Percentiles rank a stretch among this genome's conserved stretches.
These are phyloP conservation scores for Puccinia novopanici DNA, from an alignment of 1,284 basidiomycete genomes.

Conservation along the genomic window DNA sequence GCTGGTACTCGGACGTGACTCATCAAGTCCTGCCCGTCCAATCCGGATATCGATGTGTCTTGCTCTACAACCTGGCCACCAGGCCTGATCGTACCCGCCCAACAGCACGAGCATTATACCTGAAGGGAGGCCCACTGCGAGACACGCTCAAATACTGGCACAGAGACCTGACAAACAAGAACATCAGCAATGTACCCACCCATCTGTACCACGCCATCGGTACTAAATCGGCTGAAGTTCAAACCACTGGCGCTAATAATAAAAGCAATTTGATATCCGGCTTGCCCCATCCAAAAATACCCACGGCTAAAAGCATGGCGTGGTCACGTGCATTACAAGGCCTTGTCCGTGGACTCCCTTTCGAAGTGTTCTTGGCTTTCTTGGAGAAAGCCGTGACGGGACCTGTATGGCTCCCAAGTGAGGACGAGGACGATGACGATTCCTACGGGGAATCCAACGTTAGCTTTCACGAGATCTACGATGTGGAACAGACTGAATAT, in stretches of 20 bases:
- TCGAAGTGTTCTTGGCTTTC: not conserved
- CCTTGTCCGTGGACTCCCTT: not conserved
- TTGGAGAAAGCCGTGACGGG: not conserved
- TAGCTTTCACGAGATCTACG: not conserved
- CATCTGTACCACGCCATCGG: not conserved
- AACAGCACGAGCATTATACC: not conserved
- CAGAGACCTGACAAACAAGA: not conserved
- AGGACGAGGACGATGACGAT: not conserved
- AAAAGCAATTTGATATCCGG: too few species aligned
- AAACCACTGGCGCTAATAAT: not conserved
- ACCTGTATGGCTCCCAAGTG: not conserved
- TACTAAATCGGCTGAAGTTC: not conserved
- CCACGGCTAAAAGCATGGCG: not conserved
- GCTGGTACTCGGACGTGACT: constrained; percentile 52
- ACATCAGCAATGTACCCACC: not conserved
- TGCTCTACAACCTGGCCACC: constrained; percentile 44
- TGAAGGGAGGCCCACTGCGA: not conserved
- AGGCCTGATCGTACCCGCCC: not conserved
- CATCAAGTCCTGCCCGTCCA: constrained; percentile 51
- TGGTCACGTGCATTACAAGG: not conserved
- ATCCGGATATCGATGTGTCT: constrained; percentile 41
- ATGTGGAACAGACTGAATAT: not conserved
- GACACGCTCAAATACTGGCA: not conserved
- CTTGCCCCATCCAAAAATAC: too few species aligned
- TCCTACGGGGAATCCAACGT: too few species aligned